Evolutionary conservation across 2,329 filamentous ascomycete genomes (phyloP).

Genomic region (Penicillium sp.): DNA sequence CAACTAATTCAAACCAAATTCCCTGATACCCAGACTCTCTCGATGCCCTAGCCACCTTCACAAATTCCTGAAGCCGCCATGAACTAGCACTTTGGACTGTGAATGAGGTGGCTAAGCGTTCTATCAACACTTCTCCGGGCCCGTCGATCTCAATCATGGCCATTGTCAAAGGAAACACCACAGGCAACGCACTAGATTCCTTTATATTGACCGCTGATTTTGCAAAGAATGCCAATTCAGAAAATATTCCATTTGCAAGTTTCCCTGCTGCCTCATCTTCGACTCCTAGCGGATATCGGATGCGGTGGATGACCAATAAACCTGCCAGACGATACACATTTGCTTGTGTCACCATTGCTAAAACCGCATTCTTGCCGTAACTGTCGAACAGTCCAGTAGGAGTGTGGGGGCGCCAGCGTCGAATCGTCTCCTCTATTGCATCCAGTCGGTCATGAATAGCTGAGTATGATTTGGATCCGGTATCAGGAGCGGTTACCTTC

Average conservation of each 20-base stretch:
- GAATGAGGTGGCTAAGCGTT: slow-evolving; percentile 18
- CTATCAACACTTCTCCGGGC: slow-evolving; percentile 20
- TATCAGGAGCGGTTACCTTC: slow-evolving; percentile 10
- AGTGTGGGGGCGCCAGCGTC: slow-evolving; percentile 19
- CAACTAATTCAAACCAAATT: slow-evolving; percentile 26
- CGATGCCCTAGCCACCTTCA: slow-evolving; percentile 19
- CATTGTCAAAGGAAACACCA: slow-evolving; percentile 25
- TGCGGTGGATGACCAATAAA: slow-evolving; percentile 31
- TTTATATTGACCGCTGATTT: slow-evolving; percentile 5
- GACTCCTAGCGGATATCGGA: slow-evolving; percentile 31
- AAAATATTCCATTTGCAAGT: slow-evolving; percentile 24
- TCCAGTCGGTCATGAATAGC: slow-evolving; percentile 17
- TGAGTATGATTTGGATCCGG: slow-evolving; percentile 2
- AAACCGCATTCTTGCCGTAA: slow-evolving; percentile 26
- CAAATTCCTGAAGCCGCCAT: slow-evolving; percentile 19
- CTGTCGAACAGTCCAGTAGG: slow-evolving; percentile 14
- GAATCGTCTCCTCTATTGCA: slow-evolving; percentile 16
- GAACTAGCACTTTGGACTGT: slow-evolving; percentile 19
- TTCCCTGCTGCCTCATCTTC: slow-evolving; percentile 22
- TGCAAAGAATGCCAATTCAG: slow-evolving; percentile 20
- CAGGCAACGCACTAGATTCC: slow-evolving; percentile 17
- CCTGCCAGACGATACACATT: slow-evolving; percentile 29
- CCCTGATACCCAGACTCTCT: slow-evolving; percentile 19
- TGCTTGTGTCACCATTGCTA: slow-evolving; percentile 32
- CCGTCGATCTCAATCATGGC: slow-evolving; percentile 25